Evolutionary conservation across 169 alveolate species (phyloP), one percentile per base, ranked within the genome.

Genomic region (Cryptosporidium tyzzeri): DNA sequence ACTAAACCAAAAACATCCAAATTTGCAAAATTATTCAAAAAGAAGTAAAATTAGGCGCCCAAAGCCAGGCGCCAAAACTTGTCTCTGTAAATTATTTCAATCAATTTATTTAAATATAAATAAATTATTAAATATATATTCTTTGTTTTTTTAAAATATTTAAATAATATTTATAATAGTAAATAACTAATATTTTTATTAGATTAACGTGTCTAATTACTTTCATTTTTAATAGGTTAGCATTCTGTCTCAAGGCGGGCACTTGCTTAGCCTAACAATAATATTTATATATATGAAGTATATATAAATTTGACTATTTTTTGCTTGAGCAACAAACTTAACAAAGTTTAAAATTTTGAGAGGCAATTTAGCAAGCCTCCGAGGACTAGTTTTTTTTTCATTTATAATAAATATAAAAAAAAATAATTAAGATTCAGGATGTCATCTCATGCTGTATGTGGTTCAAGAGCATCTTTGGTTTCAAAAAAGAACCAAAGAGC

Each of bases 381-480:
- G 23, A 55, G 18, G 67, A 55, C 35, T 55, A 26, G 29, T 53
- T 55, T 55, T 55, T 53, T 55, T 55, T 26, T 21, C 67, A 55
- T 55, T 55, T 9, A 55, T 6, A 21, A 23, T 26, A 55, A 10
- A 55, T 26, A 41, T 41, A 41, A 41, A 23, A 55, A 55, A 55
- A 48, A 55, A 55, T 55, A 65, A 65, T 33, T n/a, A 35, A 65
- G n/a, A 26, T 37, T 65, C 71, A 65, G 68, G 23, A 80, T 80
- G 89, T 80, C 89, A 37, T 80, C 89, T 37, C 62, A 26, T 26
- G 89, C 89, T 61, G 69, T 80, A 80, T 80, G 89, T 80, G 89
- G 89, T 41, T 80, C 89, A 12, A 80, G 89, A 80, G 89, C 89
- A 62, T 80, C 89, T 62, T 59, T 80, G 75, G 89, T 80, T 44